Conservation (phyloP, 441 rosid genomes). For the Hura crepitans region DNA sequence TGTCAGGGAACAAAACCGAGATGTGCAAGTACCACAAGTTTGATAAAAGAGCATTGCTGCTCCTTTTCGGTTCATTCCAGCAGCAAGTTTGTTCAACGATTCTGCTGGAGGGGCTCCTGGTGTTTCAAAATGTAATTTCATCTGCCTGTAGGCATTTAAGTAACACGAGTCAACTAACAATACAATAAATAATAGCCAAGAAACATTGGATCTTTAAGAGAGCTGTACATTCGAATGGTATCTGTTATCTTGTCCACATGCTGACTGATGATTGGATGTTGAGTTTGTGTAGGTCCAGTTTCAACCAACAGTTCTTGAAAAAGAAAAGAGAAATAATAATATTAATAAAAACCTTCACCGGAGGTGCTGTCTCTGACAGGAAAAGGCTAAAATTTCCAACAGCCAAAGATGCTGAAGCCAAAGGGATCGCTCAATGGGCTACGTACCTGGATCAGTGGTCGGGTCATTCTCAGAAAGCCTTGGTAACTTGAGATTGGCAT, state of each 20-base stretch:
- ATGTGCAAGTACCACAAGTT: slow-evolving; percentile 53
- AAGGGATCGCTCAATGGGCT: slow-evolving; percentile 2
- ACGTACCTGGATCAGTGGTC: slow-evolving; percentile 53
- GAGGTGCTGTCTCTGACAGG: slow-evolving; percentile 2
- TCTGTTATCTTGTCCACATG: slow-evolving; percentile 62
- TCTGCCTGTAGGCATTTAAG: too few relatives aligned
- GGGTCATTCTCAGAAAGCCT: slow-evolving; percentile 43
- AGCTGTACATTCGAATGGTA: slow-evolving; percentile 49
- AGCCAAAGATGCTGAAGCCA: slow-evolving; percentile 15
- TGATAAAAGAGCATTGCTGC: slow-evolving; percentile 85
- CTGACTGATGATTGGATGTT: slow-evolving; percentile 34
- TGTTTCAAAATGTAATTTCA: too few relatives aligned
- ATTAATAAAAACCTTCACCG: background rate
- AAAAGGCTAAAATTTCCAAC: slow-evolving; percentile 20
- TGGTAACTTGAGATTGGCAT: slow-evolving; percentile 47
- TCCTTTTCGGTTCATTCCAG: slow-evolving; percentile 62
- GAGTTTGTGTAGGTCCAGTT: slow-evolving; percentile 79
- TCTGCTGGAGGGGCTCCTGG: slow-evolving; percentile 44
- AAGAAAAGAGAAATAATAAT: slow-evolving; percentile 15
- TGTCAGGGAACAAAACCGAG: slow-evolving; percentile 10
- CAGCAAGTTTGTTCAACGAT: slow-evolving; percentile 58
- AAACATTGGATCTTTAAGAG: too few relatives aligned
- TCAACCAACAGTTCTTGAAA: slow-evolving; percentile 52
- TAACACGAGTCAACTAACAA: too few relatives aligned
- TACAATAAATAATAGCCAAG: background rate